A percentile compares a stretch with the other conserved stretches of the same genome.
Conservation (phyloP, 1,284 basidiomycete species). For the Puccinia sorghi region DNA sequence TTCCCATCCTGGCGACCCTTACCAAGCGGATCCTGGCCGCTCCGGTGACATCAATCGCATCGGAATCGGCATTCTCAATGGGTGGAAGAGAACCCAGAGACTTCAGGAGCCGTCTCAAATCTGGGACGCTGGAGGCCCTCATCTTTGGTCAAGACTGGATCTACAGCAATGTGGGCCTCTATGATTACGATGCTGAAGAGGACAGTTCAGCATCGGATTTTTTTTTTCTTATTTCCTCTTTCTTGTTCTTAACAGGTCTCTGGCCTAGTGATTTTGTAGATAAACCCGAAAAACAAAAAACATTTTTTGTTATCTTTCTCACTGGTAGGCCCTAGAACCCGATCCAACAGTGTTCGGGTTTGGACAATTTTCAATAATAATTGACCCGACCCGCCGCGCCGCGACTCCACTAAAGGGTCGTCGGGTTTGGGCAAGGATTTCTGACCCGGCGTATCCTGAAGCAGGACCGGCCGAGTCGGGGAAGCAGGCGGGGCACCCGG, state of each 20-base stretch:
- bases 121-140: background rate
- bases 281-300: background rate
- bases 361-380: background rate
- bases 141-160: slow-evolving; percentile 17
- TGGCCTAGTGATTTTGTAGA: too few species aligned
- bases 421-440: background rate
- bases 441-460: background rate
- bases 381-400: background rate
- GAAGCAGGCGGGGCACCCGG: too few species aligned
- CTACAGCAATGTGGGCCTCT: background rate
- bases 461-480: too few species aligned
- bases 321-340: background rate
- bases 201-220: too few species aligned
- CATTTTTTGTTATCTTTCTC: background rate
- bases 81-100: background rate
- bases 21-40: background rate
- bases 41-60: slow-evolving; percentile 4
- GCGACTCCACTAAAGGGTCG: background rate
- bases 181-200: background rate
- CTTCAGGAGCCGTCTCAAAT: background rate
- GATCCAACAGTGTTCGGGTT: background rate
- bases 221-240: too few species aligned
- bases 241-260: too few species aligned
- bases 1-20: background rate
- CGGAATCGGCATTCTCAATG: slow-evolving; percentile 7